A percentile compares a stretch with the other conserved stretches of the same genome.
Conservation (phyloP, 805 yeast species). For the Candida ulmi region DNA sequence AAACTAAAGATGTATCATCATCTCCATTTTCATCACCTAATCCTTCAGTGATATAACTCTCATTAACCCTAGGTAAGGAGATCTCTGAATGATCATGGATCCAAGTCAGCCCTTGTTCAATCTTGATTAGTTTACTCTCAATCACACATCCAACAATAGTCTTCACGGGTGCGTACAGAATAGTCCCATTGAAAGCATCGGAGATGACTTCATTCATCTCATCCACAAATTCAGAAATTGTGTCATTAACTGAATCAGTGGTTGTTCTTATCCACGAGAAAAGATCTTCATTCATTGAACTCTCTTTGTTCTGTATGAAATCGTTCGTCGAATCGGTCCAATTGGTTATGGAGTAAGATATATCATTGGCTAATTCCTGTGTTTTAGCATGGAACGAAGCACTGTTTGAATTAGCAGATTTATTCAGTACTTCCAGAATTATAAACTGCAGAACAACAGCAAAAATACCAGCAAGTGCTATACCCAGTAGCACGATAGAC, state of each 20-base stretch:
- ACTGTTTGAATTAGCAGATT: conserved; percentile 7
- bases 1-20: not conserved
- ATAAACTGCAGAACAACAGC: conserved; percentile 49
- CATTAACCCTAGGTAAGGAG: conserved; percentile 46
- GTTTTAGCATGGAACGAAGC: conserved; percentile 13
- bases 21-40: conserved; percentile 6
- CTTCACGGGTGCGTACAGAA: conserved; percentile 55
- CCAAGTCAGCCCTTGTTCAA: conserved; percentile 79
- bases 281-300: conserved; percentile 51
- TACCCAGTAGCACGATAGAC: conserved; percentile 41
- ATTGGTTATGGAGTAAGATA: conserved; percentile 28
- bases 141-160: conserved; percentile 75
- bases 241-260: conserved; percentile 51
- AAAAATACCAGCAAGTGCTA: conserved; percentile 54
- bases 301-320: conserved; percentile 44
- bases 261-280: conserved; percentile 62
- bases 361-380: conserved; percentile 8
- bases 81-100: conserved; percentile 57
- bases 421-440: conserved; percentile 31
- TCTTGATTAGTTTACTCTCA: conserved; percentile 59
- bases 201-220: conserved; percentile 55
- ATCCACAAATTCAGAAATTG: conserved; percentile 51
- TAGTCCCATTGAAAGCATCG: conserved; percentile 61
- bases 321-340: conserved; percentile 58
- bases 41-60: conserved; percentile 22